Evolutionary conservation across 257 asterid genomes (phyloP), one percentile per base, ranked within the genome.

Genomic region (Gentiana macrophylla): DNA sequence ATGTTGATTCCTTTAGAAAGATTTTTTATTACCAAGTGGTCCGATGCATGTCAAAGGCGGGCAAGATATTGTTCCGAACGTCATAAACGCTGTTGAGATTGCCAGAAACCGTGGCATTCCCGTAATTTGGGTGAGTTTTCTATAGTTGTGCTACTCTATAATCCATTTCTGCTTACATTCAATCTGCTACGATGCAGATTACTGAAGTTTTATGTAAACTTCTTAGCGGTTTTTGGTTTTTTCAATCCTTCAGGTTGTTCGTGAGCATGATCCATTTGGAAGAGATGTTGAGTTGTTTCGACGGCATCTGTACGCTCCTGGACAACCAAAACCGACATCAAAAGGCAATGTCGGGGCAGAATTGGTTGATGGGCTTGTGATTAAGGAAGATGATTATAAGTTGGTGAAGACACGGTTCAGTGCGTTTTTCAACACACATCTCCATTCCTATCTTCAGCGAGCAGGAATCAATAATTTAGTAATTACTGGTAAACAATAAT

Each of bases 381-480:
- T 86, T 61, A 50, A 77, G 82, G 86, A 81, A n/a, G 81, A 53
- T 8, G 95, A 91, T 56, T 91, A 91, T 67, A 91, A 84, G 79
- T 74, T 91, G 64, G 93, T 84, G 72, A 91, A 91, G 74, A 87
- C 88, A 2, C 85, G 95, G 50, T 85, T 91, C 72, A 87, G 93
- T 54, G 98, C 96, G 0, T 91, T 91, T 70, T 84, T 91, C 65
- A 78, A 77, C 80, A 87, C 96, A 0, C 76, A 91, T 56, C 95
- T 91, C 49, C 84, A 87, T 65, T 79, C 70, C 4, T 86, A 80
- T 75, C 94, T 91, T 63, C 96, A 73, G 63, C 79, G 86, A 57
- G 67, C 53, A 49, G 89, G 88, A 55, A 45, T 87, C 49, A 61
- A 57, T 51, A 67, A 69, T 60, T 67, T 86, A 56, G 85, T 82